Conservation (phyloP, 352 stramenopile genomes). For the Hyaloperonospora brassicae region DNA sequence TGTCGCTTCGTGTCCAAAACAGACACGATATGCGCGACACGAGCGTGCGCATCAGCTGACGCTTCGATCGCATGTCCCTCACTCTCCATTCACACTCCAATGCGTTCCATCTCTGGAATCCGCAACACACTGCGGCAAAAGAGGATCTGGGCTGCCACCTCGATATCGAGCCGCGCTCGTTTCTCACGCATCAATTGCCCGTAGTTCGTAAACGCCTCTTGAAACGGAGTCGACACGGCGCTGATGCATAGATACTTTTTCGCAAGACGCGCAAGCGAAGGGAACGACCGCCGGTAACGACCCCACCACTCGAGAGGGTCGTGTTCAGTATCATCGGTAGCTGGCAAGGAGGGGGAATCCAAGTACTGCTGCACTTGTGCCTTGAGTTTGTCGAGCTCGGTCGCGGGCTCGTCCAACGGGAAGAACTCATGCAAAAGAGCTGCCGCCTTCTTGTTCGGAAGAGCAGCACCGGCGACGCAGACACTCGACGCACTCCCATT, state of each 20-base stretch:
- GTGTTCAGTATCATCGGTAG: slow-evolving; percentile 61
- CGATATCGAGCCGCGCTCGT: slow-evolving; percentile 65
- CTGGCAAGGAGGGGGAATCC: slow-evolving; percentile 52
- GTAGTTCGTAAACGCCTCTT: slow-evolving; percentile 74
- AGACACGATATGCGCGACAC: no score
- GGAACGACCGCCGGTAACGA: slow-evolving; percentile 61
- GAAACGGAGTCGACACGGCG: slow-evolving; percentile 62
- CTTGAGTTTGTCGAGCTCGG: slow-evolving; percentile 53
- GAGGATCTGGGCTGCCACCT: slow-evolving; percentile 68
- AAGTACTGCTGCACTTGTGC: slow-evolving; percentile 63
- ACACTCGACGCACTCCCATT: slow-evolving; percentile 15
- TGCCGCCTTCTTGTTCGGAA: slow-evolving; percentile 20
- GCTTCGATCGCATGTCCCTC: no score
- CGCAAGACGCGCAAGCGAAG: slow-evolving; percentile 54
- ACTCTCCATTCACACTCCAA: slow-evolving; percentile 42
- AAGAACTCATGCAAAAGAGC: slow-evolving; percentile 57
- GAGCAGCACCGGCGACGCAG: slow-evolving; percentile 1
- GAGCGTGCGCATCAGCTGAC: no score
- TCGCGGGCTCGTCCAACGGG: slow-evolving; percentile 43
- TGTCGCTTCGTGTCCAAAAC: no score
- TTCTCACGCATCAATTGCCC: slow-evolving; percentile 73
- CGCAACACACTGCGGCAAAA: slow-evolving; percentile 72
- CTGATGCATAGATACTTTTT: slow-evolving; percentile 76
- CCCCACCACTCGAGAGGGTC: slow-evolving; percentile 81
- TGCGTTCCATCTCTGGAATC: slow-evolving; percentile 79